Evolutionary conservation across 75 land plant genomes (phyloP), one percentile per base, ranked within the genome.

Genomic region (Pseudotsuga menziesii): DNA sequence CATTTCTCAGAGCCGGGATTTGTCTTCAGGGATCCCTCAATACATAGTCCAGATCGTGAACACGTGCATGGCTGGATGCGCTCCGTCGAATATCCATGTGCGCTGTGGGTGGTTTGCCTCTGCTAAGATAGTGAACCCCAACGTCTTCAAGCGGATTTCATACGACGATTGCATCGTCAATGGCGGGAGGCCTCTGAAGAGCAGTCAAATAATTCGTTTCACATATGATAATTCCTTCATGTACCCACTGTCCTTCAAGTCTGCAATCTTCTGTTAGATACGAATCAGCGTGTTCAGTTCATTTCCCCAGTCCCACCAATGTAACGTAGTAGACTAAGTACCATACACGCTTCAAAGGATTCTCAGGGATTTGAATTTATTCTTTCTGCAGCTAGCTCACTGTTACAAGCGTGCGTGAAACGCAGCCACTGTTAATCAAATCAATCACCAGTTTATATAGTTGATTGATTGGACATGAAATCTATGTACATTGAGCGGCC

Each of bases 51-150:
- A 91, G 78, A 91, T 91, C 19, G 86, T 83, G 58, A 91, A 91
- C 76, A 91, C 93, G 11, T 91, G 93, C 77, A 80, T 84, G 57
- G 77, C 86, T 60, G 84, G 83, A 0, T 91, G 93, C 80, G 84
- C 89, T 71, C 92, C 93, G 19, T 89, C 89, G 58, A 72, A 83
- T 26, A 86, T 91, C n/a, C 93, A 87, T 81, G 83, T 91, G 55
- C 86, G 87, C 70, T 91, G 93, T 80, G 93, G 93, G 13, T 91
- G 91, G 93, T 91, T 91, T 81, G 93, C 91, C 15, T 91, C 93
- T 44, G 87, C 87, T 63, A 76, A 77, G 73, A 76, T 89, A 57
- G 92, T 91, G 58, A 89, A 87, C 58, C 91, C 91, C 27, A 83
- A 74, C 11, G 73, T 78, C 32, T 91, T 91, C 83, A 83, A 75